Evolutionary conservation across 2,329 filamentous ascomycete species (phyloP), one percentile per base, ranked within the genome.

Genomic region (Claviceps africana): DNA sequence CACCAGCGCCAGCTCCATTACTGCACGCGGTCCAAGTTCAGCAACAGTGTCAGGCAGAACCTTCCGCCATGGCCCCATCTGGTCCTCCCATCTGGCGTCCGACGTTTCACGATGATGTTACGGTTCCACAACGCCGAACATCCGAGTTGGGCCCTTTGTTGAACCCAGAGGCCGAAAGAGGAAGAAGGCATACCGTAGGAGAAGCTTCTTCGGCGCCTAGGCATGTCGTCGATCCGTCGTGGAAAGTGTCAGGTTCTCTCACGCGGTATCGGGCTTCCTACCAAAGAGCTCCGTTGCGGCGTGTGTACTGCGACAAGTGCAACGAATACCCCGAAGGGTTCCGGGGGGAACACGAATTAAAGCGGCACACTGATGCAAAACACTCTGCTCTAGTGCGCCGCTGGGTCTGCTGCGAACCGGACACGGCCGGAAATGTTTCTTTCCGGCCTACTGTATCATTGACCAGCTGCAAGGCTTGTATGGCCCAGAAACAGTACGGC

Each of bases 281-380:
- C 53, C 75, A 76, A 54, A 69, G 75, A 28, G 72, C 74, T 22
- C 78, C 81, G 25, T 77, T 88, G 50, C 78, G 81, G 25, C 86
- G 88, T 58, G 83, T 89, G 48, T 83, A 81, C 63, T 96, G 90
- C 66, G 72, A 74, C 19, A 79, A 85, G 59, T 96, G 90, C 70
- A 82, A 83, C 58, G 86, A 88, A 60, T 83, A 91, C 55, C 86
- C 86, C 2, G 83, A 89, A 55, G 89, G 90, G 5, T 96, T 95
- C 65, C 84, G 90, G 46, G 90, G 90, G 53, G 88, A 94, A 52
- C 90, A 95, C 65, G 90, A 96, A 65, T 74, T 89, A 48, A 75
- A 83, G 52, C 76, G 86, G 53, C 86, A 90, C 64, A 73, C 70
- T 19, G 76, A 79, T 54, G 76, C 77, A 5, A 78, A 78, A 54